These are phyloP conservation scores for Paracoccidioides brasiliensis DNA, from an alignment of 2,329 filamentous ascomycete genomes.

Conservation along the genomic window DNA sequence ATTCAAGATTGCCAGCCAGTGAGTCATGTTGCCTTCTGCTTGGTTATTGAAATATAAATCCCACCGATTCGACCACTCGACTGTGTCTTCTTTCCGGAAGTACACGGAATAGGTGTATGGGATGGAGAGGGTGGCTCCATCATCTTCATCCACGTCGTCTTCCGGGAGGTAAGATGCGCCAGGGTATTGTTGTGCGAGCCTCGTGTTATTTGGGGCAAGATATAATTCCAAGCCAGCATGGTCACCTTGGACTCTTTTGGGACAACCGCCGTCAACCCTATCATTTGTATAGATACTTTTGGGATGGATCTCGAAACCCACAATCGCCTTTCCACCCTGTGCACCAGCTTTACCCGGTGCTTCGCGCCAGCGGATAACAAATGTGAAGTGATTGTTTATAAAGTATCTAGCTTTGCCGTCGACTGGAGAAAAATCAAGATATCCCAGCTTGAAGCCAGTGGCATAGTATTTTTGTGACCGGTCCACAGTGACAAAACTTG, in stretches of 20 bases:
- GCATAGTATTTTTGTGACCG: conserved; percentile 79
- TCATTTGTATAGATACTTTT: conserved; percentile 60
- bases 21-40: conserved; percentile 65
- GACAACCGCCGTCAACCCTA: conserved; percentile 53
- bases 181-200: conserved; percentile 41
- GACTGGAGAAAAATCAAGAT: conserved; percentile 50
- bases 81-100: conserved; percentile 65
- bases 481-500: conserved; percentile 76
- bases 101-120: conserved; percentile 86
- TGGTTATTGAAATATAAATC: conserved; percentile 83
- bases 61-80: conserved; percentile 79
- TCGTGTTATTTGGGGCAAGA: conserved; percentile 50
- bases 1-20: conserved; percentile 82
- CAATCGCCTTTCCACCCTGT: conserved; percentile 62
- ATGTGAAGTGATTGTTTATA: conserved; percentile 78
- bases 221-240: conserved; percentile 53
- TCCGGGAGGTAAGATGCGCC: conserved; percentile 48
- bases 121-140: conserved; percentile 54
- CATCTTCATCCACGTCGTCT: conserved; percentile 45
- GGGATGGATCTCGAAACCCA: conserved; percentile 81
- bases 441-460: conserved; percentile 78
- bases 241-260: conserved; percentile 50
- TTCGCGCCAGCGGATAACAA: conserved; percentile 65
- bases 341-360: conserved; percentile 57
- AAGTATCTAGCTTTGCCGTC: conserved; percentile 54